Conservation (phyloP, 305 asterid genomes). For the Solanum hybrid region DNA sequence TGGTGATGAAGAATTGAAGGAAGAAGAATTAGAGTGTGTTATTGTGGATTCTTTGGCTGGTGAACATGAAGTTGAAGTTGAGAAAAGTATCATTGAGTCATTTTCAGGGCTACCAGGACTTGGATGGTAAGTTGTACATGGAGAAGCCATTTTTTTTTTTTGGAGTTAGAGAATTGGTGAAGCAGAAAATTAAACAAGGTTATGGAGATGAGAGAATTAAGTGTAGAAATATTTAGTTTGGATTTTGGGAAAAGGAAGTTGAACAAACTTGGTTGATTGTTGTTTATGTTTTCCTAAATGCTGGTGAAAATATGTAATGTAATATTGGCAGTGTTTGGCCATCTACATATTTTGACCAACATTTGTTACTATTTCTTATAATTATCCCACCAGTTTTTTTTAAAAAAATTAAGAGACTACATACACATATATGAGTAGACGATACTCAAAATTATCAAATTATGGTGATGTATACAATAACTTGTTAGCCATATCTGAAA, state of each 20-base stretch:
- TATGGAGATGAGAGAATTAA: not conserved
- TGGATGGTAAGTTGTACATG: conserved; percentile 19
- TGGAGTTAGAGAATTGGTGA: conserved; percentile 13
- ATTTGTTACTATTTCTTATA: not conserved
- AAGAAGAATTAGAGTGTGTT: conserved; percentile 44
- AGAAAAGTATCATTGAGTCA: conserved; percentile 59
- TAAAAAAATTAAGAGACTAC: not conserved
- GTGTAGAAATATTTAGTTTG: not conserved
- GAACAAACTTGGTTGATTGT: conserved; percentile 39
- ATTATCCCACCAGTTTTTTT: not conserved
- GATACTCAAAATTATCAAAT: not conserved
- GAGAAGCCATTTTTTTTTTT: conserved; percentile 30
- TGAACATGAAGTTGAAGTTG: conserved; percentile 48
- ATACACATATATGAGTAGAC: not conserved
- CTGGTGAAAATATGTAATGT: conserved; percentile 19
- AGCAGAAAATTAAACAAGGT: not conserved
- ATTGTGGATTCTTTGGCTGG: conserved; percentile 46
- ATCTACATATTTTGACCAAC: conserved; percentile 31
- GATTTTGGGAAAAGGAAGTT: conserved; percentile 31
- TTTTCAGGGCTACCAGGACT: conserved; percentile 39
- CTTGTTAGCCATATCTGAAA: not conserved
- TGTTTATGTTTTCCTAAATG: conserved; percentile 4
- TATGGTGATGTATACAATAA: not conserved
- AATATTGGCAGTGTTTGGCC: conserved; percentile 37
- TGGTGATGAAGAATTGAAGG: conserved; percentile 42